Evolutionary conservation across 352 stramenopile genomes (phyloP), one percentile per base, ranked within the genome.

Genomic region (Phytophthora tubulina): DNA sequence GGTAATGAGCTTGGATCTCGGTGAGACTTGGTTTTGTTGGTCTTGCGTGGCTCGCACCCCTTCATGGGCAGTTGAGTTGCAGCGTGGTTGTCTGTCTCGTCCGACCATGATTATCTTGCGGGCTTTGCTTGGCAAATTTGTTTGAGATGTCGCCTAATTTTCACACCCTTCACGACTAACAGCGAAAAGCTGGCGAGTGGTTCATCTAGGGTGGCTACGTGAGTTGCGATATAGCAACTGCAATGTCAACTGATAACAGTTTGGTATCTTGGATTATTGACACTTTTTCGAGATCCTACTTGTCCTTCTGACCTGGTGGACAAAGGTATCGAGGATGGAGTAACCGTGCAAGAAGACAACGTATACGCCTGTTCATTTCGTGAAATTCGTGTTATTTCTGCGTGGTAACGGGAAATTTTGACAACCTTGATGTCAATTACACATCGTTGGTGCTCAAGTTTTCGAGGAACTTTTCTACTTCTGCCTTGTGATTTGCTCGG

Each of bases 51-150:
- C 30, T 35, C 15, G 36, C 55, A 46, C 42, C 32, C 44, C 30
- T 64, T 62, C 54, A 11, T 13, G 33, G 13, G 17, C 45, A 56
- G 57, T 66, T 66, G 58, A 66, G 15, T 56, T 65, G 57, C 42
- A 17, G 48, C 31, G 30, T 39, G 31, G 46, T 38, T 38, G 45
- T 41, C 45, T 38, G 58, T 55, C 58, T 66, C 58, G 58, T 66
- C 58, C 58, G 46, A 66, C 58, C 21, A 57, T 32, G 45, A 50
- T 42, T 21, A 66, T 39, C 58, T 14, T n/a, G 27, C 13, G 35
- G 17, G 58, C 45, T 57, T 66, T 66, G 58, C 58, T 57, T 66
- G 58, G 21, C 21, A 38, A 27, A 27, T 27, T 27, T 27, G 21
- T 27, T 27, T 27, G 21, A 27, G 21, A 27, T 27, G 21, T 27